Conservation (phyloP, 768 basidiomycete genomes). For the Suillus sp. region DNA sequence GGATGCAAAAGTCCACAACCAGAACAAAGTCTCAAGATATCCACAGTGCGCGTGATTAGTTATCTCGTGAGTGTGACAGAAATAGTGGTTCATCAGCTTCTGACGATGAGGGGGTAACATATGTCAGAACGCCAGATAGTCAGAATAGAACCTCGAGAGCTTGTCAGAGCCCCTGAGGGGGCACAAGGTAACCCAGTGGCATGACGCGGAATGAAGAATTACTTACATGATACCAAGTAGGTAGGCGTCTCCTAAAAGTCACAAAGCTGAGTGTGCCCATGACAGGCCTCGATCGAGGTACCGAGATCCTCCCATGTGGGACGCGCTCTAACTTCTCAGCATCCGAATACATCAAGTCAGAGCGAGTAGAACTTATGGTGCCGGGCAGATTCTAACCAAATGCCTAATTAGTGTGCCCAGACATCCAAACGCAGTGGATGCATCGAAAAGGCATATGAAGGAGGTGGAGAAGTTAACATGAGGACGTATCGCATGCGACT, state of each 20-base stretch:
- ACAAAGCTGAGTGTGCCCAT: not conserved
- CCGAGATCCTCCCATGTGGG: constrained; percentile 1
- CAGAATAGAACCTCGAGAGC: not conserved
- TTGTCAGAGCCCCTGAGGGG: not conserved
- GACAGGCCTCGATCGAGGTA: not conserved
- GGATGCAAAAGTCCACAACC: not conserved
- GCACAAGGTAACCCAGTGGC: not conserved
- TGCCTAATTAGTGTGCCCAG: not conserved
- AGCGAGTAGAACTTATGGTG: not conserved
- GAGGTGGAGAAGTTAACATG: not conserved
- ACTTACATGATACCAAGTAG: not conserved
- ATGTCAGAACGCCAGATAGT: not conserved
- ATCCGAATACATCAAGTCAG: not conserved
- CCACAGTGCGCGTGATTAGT: not conserved
- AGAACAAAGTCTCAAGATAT: not conserved
- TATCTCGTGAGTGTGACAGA: not conserved
- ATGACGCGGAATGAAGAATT: not conserved
- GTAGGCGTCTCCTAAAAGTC: not conserved
- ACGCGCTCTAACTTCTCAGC: not conserved
- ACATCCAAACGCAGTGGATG: not conserved
- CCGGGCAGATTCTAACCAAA: not conserved
- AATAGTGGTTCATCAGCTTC: not conserved
- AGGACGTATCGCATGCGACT: not conserved
- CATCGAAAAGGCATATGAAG: not conserved
- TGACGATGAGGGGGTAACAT: constrained; percentile 3